phyloP scores from a whole-genome alignment of 1,284 basidiomycete genomes.

The Austroboletus novae-zelandiae region DNA sequence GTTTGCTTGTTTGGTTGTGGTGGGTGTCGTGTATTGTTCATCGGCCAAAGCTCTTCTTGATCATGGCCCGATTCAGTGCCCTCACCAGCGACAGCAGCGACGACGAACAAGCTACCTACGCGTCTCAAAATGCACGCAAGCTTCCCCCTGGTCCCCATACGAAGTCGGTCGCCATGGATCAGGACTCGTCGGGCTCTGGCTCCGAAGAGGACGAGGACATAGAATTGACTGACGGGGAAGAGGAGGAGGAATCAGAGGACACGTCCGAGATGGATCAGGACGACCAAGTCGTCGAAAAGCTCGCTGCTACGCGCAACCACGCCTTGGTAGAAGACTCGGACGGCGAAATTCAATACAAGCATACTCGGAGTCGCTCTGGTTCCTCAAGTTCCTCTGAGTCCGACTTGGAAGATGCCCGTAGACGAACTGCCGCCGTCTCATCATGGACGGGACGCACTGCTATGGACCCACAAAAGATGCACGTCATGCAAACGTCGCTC shows the following conservation, averaged over 20 bases:
- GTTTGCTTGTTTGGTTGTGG: slow-evolving; percentile 30
- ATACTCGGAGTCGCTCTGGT: slow-evolving; percentile 31
- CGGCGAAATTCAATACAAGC: slow-evolving; percentile 48
- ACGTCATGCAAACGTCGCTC: slow-evolving; percentile 89
- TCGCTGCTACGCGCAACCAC: slow-evolving; percentile 31
- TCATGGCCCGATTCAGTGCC: slow-evolving; percentile 44
- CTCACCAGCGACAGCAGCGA: slow-evolving; percentile 41
- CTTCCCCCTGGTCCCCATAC: slow-evolving; percentile 9
- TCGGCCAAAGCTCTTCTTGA: slow-evolving; percentile 8
- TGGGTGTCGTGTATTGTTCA: slow-evolving; percentile 22
- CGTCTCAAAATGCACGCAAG: slow-evolving; percentile 22
- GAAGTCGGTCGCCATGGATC: slow-evolving; percentile 22
- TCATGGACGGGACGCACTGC: slow-evolving; percentile 71
- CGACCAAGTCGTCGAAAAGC: slow-evolving; percentile 35
- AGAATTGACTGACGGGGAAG: slow-evolving; percentile 31
- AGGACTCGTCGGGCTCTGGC: slow-evolving; percentile 22
- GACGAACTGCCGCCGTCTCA: slow-evolving; percentile 34
- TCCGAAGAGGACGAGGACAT: slow-evolving; percentile 22
- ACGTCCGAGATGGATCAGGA: slow-evolving; percentile 52
- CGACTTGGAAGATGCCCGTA: slow-evolving; percentile 29
- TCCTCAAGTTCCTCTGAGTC: slow-evolving; percentile 35
- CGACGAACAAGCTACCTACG: slow-evolving; percentile 33
- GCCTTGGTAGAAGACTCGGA: slow-evolving; percentile 50
- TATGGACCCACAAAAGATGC: slow-evolving; percentile 78
- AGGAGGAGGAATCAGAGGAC: slow-evolving; percentile 39